phyloP scores from a whole-genome alignment of 2,329 filamentous ascomycete genomes.

The Rhinocladiella similis region DNA sequence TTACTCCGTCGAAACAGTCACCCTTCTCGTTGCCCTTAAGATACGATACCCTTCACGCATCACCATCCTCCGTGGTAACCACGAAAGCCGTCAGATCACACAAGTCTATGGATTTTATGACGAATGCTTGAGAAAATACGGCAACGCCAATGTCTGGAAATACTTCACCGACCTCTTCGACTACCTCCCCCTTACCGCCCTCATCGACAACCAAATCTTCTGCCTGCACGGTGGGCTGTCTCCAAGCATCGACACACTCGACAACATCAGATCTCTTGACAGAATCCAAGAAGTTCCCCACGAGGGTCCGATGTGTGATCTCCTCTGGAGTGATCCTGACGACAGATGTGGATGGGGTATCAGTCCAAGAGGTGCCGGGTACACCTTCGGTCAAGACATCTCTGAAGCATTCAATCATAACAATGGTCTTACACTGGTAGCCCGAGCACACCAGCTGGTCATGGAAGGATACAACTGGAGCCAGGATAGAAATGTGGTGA shows the following conservation, averaged over 20 bases:
- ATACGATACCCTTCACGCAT: constrained; percentile 97
- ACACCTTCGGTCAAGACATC: constrained; percentile 95
- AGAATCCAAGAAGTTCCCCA: constrained; percentile 98
- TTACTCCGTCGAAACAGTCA: constrained; percentile 98
- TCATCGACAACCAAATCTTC: constrained; percentile 99
- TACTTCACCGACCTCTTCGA: constrained; percentile 99
- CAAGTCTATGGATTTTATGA: constrained; percentile 99
- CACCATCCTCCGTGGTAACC: constrained; percentile 96
- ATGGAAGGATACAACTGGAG: constrained; percentile 99
- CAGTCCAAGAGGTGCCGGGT: constrained; percentile 88
- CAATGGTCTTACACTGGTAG: constrained; percentile 93
- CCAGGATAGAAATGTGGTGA: constrained; percentile 96
- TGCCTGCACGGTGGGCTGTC: constrained; percentile 96
- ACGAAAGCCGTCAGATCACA: constrained; percentile 98
- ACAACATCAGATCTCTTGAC: constrained; percentile 93
- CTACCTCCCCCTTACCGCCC: constrained; percentile 92
- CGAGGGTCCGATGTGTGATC: constrained; percentile 96
- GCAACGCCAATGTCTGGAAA: constrained; percentile 99
- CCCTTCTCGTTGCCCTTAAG: constrained; percentile 92
- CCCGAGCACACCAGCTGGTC: constrained; percentile 93
- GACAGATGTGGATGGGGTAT: constrained; percentile 96
- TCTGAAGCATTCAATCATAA: constrained; percentile 99
- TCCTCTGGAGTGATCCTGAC: constrained; percentile 97
- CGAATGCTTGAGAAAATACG: constrained; percentile 97
- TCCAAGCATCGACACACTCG: constrained; percentile 91